Evolutionary conservation across 225 moss, liverwort and hornwort genomes (phyloP), one percentile per base, ranked within the genome.

Genomic region (Straminergon stramineum): DNA sequence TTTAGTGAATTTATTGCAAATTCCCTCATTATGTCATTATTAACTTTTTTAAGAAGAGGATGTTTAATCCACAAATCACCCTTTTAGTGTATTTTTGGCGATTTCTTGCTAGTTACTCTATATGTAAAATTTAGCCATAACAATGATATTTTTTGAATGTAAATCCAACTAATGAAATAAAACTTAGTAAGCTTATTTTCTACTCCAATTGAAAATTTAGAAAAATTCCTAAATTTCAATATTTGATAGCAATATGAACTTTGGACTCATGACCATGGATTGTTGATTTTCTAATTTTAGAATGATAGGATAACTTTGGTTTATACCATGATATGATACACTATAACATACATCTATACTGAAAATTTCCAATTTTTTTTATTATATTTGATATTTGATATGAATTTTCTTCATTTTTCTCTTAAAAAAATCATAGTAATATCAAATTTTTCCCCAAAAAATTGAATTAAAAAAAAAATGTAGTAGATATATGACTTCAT

Each of bases 281-380:
- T 75, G 7, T 51, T 51, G 11, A 51, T 75, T 31, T 75, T 75
- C 1, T 17, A 30, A 17, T 16, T 48, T 48, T 30, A 48, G 4
- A 48, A 0, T 48, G 11, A 18, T 0, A 75, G 0, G 0, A 0
- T 48, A 26, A 11, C 4, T 48, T 31, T 31, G 31, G 31, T 31
- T 48, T 11, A 30, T 31, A 30, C 4, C 4, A 30, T 11, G 17
- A 75, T 75, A 0, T 30, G 17, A 30, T 17, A 74, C 17, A 45
- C 6, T 74, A 17, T 28, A 74, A 45, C 30, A 17, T 10, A 45
- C 10, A 28, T 74, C 2, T 74, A 30, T 17, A 0, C 3, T 45
- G 1, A 73, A 43, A 73, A 27, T 5, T 43, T 45, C 2, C 17
- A 2, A 28, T 28, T 74, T 28, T 45, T 30, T 45, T 0, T 0